Evolutionary conservation across 495 filamentous ascomycete species (phyloP).

Genomic region (Sabuloglossum arenarium): DNA sequence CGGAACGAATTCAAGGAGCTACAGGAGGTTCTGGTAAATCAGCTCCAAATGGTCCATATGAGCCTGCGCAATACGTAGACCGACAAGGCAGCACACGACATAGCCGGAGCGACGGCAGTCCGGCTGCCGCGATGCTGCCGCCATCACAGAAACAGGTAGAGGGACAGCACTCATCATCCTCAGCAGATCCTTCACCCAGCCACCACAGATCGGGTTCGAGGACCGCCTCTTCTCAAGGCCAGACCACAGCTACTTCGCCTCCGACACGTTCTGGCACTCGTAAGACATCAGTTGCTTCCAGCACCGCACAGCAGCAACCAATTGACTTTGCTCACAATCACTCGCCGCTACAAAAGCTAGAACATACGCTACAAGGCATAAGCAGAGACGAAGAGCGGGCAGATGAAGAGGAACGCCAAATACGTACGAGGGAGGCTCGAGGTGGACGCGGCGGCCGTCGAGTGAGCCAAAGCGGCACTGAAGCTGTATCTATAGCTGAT

Average conservation of each 20-base stretch:
- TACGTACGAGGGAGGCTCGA: slow-evolving; percentile 29
- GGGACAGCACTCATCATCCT: not conserved
- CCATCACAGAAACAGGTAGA: not conserved
- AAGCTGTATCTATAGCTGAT: not conserved
- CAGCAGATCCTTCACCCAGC: not conserved
- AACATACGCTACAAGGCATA: slow-evolving; percentile 68
- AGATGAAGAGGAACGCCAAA: slow-evolving; percentile 59
- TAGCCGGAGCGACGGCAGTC: not conserved
- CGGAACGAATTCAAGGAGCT: not conserved
- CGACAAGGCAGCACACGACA: not conserved
- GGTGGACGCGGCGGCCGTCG: slow-evolving; percentile 14
- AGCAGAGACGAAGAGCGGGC: slow-evolving; percentile 83
- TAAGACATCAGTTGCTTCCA: not conserved
- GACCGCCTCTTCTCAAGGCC: not conserved
- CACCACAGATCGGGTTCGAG: not conserved
- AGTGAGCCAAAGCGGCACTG: not conserved
- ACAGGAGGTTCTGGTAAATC: not conserved
- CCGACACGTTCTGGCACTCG: not conserved
- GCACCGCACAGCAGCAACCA: slow-evolving; percentile 10
- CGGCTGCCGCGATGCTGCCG: not conserved
- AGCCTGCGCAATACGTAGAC: not conserved
- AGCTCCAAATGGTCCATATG: not conserved
- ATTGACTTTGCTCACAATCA: slow-evolving; percentile 46
- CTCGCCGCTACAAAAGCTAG: slow-evolving; percentile 80
- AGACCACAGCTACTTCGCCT: not conserved